Evolutionary conservation across 2,329 filamentous ascomycete species (phyloP), one percentile per base, ranked within the genome.

Genomic region (Cladosporium oxysporum): DNA sequence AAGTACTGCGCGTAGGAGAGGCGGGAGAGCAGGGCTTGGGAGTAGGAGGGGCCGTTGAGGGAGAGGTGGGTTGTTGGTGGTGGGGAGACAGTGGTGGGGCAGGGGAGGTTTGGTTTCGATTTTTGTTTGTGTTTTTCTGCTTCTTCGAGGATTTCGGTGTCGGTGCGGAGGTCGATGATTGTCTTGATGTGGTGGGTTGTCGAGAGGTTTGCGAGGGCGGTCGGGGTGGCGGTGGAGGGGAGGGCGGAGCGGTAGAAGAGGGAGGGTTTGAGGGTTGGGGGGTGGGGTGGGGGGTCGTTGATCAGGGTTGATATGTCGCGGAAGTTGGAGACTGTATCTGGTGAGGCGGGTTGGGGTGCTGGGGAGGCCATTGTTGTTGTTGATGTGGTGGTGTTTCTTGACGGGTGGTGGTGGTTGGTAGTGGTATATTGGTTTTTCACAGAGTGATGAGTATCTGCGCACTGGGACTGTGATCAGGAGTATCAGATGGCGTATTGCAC

Each of bases 111-210:
- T 26, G 23, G 3, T 26, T 26, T 26, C 23, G 23, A 26, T 26
- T 26, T 7, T 14, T n/a, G 3, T 18, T 52, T 62, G 35, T 47
- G 33, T 52, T 53, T 29, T 10, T 35, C n/a, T 23, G 29, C 28
- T 37, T 58, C 29, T 33, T 73, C 70, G 62, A 70, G 62, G 65
- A 72, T 68, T 41, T 74, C 69, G 18, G 83, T 91, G 87, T 89
- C 87, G 68, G 92, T 91, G 65, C 93, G 86, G 12, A 96, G 81
- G 79, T 96, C 93, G 67, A 96, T 85, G 49, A 96, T 85, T 2
- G 88, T 91, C 70, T 83, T 86, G 69, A 96, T 85, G 26, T 85
- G 83, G 70, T 89, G 84, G 35, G 87, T 83, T 8, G 87, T 78
- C 11, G 81, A 77, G 12, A 96, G 82, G 35, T 81, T 79, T 37